Conservation (phyloP, 2,329 filamentous ascomycete genomes). For the Aureobasidium lini region DNA sequence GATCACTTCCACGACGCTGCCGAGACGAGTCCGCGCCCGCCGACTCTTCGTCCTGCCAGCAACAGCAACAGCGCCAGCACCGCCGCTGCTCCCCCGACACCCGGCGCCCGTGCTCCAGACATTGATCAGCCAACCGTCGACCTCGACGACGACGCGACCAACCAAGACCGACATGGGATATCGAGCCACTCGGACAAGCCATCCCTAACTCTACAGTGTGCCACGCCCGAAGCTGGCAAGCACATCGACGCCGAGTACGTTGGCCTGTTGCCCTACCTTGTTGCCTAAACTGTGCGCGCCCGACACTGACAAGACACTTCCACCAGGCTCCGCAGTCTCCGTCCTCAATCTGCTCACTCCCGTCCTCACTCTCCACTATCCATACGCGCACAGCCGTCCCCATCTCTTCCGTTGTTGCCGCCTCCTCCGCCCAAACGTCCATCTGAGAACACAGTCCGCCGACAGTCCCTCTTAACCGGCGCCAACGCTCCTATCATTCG, state of each 20-base stretch:
- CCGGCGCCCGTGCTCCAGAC: background rate
- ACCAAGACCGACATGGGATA: background rate
- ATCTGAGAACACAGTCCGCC: background rate
- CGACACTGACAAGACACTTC: background rate
- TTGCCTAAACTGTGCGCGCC: background rate
- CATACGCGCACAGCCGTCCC: background rate
- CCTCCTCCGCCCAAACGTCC: background rate
- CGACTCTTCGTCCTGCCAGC: background rate
- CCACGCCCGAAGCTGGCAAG: background rate
- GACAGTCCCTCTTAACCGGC: conserved; percentile 1
- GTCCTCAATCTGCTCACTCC: background rate
- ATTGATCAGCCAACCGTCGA: conserved; percentile 8
- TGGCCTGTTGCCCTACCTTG: too few species aligned
- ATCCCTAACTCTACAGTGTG: background rate
- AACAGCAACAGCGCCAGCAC: background rate
- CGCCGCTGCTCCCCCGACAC: background rate
- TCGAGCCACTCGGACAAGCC: background rate
- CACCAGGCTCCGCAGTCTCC: background rate
- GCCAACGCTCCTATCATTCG: conserved; percentile 5
- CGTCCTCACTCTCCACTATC: background rate
- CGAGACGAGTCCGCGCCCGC: background rate
- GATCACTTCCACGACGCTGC: conserved; percentile 8
- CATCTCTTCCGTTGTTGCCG: background rate
- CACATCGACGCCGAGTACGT: conserved; percentile 3
- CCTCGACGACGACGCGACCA: conserved; percentile 16